These are phyloP conservation scores for Aspergillus floridensis DNA, from an alignment of 2,329 filamentous ascomycete genomes.

Conservation along the genomic window DNA sequence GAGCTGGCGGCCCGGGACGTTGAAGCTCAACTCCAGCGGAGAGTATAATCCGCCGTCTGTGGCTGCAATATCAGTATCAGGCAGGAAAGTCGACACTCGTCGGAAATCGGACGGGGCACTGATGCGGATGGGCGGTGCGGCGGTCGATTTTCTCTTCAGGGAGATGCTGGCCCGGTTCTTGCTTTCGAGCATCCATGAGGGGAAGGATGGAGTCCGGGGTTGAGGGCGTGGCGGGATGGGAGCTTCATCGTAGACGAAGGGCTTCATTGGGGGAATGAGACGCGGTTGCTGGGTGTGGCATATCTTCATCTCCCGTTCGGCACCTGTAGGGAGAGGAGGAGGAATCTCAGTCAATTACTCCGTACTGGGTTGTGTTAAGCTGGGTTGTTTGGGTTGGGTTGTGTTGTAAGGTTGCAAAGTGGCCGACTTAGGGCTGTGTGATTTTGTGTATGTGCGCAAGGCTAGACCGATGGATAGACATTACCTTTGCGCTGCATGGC, in stretches of 20 bases:
- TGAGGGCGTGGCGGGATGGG: constrained; percentile 34
- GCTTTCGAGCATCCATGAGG: constrained; percentile 41
- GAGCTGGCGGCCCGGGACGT: constrained; percentile 43
- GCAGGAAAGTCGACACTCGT: constrained; percentile 30
- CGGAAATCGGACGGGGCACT: constrained; percentile 45
- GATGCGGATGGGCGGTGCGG: constrained; percentile 33
- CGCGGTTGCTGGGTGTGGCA: constrained; percentile 45
- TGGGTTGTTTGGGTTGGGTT: background rate
- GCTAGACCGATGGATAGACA: background rate
- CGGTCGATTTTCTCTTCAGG: constrained; percentile 33
- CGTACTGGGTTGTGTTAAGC: background rate
- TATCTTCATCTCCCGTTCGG: constrained; percentile 45
- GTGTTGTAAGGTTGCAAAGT: too few relatives aligned
- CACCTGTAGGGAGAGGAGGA: constrained; percentile 24
- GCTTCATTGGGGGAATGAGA: constrained; percentile 47
- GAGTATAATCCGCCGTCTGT: constrained; percentile 24
- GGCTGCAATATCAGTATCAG: constrained; percentile 10
- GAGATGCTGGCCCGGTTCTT: constrained; percentile 42
- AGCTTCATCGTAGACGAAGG: constrained; percentile 42
- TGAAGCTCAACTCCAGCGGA: constrained; percentile 49
- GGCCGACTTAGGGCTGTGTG: background rate
- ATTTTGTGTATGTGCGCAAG: background rate
- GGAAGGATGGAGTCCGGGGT: constrained; percentile 35
- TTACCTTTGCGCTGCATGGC: constrained; percentile 23
- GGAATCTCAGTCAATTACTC: constrained; percentile 2